Percentiles rank a stretch among this genome's conserved stretches.
phyloP scores from a whole-genome alignment of 179 eudicot genomes.

The Beta lomatogona region DNA sequence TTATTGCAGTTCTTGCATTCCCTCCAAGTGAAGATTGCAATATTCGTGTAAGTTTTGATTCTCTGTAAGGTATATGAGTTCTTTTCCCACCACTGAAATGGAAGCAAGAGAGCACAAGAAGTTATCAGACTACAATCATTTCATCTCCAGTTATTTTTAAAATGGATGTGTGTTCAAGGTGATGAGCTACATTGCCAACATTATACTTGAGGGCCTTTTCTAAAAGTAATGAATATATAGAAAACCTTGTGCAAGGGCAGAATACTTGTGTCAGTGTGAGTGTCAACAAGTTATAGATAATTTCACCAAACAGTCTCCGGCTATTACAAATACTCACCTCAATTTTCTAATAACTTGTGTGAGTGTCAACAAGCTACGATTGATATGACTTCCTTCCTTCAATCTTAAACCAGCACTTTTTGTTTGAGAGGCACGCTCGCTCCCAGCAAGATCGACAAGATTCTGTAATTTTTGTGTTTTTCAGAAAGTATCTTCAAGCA shows the following conservation, averaged over 20 bases:
- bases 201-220: too few species aligned
- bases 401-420: conserved; percentile 73
- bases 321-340: conserved; percentile 48
- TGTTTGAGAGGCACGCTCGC: conserved; percentile 94
- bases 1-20: conserved; percentile 96
- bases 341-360: conserved; percentile 93
- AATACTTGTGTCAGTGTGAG: too few species aligned
- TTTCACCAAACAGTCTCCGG: background rate
- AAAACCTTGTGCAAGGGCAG: background rate
- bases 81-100: conserved; percentile 72
- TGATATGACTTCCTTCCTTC: conserved; percentile 97
- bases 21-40: conserved; percentile 96
- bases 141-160: too few species aligned
- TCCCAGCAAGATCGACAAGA: conserved; percentile 98
- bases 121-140: conserved; percentile 7
- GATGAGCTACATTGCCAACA: background rate
- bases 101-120: background rate
- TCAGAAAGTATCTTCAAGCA: conserved; percentile 2
- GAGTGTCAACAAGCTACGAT: conserved; percentile 88
- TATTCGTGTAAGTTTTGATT: conserved; percentile 94
- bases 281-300: too few species aligned
- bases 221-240: background rate
- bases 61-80: conserved; percentile 91
- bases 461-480: conserved; percentile 49
- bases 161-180: background rate